phyloP scores from a whole-genome alignment of 192 early-diverging fungal genomes.

The Coemansia sp. region DNA sequence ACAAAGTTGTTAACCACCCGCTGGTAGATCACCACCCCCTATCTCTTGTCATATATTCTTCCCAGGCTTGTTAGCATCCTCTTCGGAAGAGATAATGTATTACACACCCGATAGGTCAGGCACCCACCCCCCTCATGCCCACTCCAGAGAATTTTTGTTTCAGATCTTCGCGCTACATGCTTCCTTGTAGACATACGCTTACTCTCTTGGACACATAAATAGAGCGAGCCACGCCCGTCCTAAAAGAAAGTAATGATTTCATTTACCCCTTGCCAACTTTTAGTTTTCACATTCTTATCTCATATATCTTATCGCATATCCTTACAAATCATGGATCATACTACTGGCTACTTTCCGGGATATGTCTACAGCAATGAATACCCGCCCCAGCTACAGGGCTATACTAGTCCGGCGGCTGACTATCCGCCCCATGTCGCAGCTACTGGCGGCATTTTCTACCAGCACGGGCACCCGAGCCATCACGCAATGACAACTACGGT shows the following conservation, averaged over 20 bases:
- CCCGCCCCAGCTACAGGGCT: neutral
- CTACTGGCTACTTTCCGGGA: neutral
- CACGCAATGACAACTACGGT: neutral
- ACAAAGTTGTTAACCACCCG: neutral
- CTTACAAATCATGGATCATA: neutral
- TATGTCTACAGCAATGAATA: neutral
- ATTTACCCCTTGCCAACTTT: neutral
- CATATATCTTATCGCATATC: neutral
- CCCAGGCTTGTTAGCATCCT: neutral
- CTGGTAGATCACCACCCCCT: neutral
- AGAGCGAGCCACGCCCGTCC: neutral
- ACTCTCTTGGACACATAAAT: neutral
- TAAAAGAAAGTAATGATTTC: neutral
- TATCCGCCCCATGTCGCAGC: neutral
- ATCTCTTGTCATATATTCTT: neutral
- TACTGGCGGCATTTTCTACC: neutral
- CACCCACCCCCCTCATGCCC: neutral
- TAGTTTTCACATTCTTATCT: neutral
- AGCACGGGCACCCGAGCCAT: neutral
- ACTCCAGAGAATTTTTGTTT: neutral
- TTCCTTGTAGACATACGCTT: neutral
- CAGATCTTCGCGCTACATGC: neutral
- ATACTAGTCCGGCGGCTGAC: neutral
- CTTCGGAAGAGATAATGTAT: neutral
- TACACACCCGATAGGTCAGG: neutral